These are phyloP conservation scores for Corylus avellana DNA, from an alignment of 306 rosid species.

Conservation along the genomic window DNA sequence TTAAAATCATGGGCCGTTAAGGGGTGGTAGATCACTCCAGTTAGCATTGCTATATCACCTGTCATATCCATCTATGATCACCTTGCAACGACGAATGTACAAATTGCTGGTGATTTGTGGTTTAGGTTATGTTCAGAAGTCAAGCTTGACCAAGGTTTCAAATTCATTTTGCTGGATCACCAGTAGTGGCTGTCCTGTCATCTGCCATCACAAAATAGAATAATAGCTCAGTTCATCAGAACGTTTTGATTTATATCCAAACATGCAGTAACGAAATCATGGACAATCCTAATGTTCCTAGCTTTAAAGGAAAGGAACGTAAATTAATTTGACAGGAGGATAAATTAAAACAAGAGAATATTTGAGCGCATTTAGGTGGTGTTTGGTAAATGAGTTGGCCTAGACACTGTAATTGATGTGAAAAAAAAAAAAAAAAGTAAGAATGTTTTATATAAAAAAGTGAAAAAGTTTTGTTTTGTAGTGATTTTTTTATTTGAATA, in stretches of 20 bases:
- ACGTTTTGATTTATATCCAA: neutral
- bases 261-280: neutral
- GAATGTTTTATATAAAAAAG: no score
- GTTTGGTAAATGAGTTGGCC: no score
- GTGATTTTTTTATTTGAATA: no score
- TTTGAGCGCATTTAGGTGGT: no score
- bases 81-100: constrained; percentile 62
- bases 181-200: constrained; percentile 40
- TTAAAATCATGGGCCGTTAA: neutral
- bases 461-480: no score
- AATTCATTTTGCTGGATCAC: constrained; percentile 37
- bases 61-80: constrained; percentile 48
- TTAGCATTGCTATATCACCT: constrained; percentile 52
- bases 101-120: constrained; percentile 42
- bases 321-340: no score
- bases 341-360: no score
- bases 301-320: no score
- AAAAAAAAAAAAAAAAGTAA: no score
- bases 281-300: neutral
- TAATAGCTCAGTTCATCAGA: constrained; percentile 32
- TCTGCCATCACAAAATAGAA: constrained; percentile 32
- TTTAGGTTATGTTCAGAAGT: constrained; percentile 34
- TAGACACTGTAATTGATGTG: no score
- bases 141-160: constrained; percentile 30
- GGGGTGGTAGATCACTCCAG: constrained; percentile 46